These are phyloP conservation scores for Cladosporium oxysporum DNA, from an alignment of 2,329 filamentous ascomycete genomes.

Conservation along the genomic window DNA sequence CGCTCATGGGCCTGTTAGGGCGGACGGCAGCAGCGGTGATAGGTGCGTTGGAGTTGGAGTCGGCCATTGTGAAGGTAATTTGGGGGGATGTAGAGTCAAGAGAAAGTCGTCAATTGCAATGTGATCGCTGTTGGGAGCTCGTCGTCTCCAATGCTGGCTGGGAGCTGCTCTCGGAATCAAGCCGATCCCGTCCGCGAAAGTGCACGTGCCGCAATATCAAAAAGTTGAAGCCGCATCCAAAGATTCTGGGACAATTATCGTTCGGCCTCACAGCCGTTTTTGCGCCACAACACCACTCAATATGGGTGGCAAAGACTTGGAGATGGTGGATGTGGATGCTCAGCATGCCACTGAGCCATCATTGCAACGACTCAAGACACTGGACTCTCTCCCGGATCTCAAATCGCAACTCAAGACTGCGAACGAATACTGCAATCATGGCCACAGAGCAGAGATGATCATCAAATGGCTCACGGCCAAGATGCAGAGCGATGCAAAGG, in stretches of 20 bases:
- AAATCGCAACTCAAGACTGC: slow-evolving; percentile 33
- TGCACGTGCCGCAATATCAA: slow-evolving; percentile 20
- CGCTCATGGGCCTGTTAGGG: slow-evolving; percentile 80
- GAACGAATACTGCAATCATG: slow-evolving; percentile 34
- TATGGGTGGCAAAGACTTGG: slow-evolving; percentile 8
- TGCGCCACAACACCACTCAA: not conserved
- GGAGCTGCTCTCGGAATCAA: slow-evolving; percentile 16
- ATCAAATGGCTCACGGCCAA: slow-evolving; percentile 67
- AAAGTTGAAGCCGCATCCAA: slow-evolving; percentile 18
- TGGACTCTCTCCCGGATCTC: slow-evolving; percentile 33
- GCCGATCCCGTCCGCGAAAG: slow-evolving; percentile 11
- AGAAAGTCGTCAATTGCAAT: not conserved
- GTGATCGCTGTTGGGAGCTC: slow-evolving; percentile 10
- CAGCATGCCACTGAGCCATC: slow-evolving; percentile 35
- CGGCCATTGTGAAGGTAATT: slow-evolving; percentile 54
- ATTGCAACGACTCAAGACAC: slow-evolving; percentile 44
- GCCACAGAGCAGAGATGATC: slow-evolving; percentile 58
- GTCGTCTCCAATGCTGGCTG: slow-evolving; percentile 9
- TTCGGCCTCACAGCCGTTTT: not conserved
- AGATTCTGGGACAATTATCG: not conserved
- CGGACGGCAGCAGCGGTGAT: slow-evolving; percentile 66
- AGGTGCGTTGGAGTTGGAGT: slow-evolving; percentile 54
- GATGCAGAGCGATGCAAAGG: slow-evolving; percentile 48
- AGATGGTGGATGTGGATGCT: slow-evolving; percentile 23
- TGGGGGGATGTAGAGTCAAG: slow-evolving; percentile 15